Conservation (phyloP, 1,284 basidiomycete species). For the Cutaneotrichosporon sp. region DNA sequence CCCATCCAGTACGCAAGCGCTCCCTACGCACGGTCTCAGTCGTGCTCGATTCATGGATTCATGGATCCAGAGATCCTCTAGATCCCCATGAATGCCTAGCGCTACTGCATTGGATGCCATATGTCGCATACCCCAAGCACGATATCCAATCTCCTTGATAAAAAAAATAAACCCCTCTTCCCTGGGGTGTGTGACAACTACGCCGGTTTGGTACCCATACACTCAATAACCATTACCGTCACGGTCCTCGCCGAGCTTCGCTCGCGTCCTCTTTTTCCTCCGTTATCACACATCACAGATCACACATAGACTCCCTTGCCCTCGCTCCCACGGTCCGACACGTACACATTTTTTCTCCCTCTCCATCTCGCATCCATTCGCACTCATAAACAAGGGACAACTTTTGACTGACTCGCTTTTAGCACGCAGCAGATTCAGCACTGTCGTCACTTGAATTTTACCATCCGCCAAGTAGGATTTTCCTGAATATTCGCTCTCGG, state of each 20-base stretch:
- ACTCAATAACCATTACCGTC: background rate
- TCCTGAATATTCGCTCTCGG: constrained; percentile 7
- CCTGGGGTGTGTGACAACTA: background rate
- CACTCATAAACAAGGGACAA: background rate
- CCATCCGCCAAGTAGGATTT: background rate
- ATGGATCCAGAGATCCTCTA: too few species aligned
- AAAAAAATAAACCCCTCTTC: background rate
- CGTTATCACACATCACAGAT: background rate
- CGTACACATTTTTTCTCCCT: background rate
- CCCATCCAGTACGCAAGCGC: background rate
- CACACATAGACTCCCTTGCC: background rate
- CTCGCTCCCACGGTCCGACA: background rate
- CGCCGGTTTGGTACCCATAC: background rate
- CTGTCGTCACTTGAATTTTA: constrained; percentile 3
- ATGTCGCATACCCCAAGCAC: background rate
- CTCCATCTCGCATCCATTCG: background rate
- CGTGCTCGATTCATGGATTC: background rate
- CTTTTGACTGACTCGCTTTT: background rate
- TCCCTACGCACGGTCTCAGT: background rate
- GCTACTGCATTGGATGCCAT: background rate
- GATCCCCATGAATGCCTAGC: too few species aligned
- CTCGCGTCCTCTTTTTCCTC: constrained; percentile 2
- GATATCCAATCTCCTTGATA: background rate
- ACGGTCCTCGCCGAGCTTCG: background rate
- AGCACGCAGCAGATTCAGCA: background rate